phyloP scores from a whole-genome alignment of 805 yeast genomes.

The Starmerella sirachaensis region DNA sequence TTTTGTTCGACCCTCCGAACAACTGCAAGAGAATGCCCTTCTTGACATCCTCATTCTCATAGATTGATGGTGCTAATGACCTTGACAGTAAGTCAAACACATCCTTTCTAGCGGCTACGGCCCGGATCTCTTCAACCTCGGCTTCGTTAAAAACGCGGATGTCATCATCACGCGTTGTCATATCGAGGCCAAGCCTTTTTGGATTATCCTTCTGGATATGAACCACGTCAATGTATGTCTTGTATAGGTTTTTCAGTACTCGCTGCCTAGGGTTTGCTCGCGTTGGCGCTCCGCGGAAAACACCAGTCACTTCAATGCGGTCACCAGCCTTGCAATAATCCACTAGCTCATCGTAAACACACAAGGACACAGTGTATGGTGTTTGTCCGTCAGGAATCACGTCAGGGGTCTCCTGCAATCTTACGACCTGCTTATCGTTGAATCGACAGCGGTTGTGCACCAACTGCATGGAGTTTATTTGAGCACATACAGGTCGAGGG shows the following conservation, averaged over 20 bases:
- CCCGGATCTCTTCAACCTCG: constrained; percentile 54
- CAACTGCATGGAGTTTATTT: constrained; percentile 74
- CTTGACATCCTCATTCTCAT: constrained; percentile 91
- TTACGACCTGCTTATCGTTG: constrained; percentile 90
- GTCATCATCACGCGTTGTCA: constrained; percentile 49
- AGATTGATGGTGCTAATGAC: constrained; percentile 93
- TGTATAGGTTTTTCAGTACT: constrained; percentile 69
- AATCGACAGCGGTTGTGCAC: constrained; percentile 86
- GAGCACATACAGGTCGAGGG: constrained; percentile 78
- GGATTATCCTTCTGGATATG: constrained; percentile 80
- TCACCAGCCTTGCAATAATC: constrained; percentile 96
- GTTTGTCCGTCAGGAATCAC: constrained; percentile 97
- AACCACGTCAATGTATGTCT: constrained; percentile 88
- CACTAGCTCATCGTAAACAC: constrained; percentile 92
- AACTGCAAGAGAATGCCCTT: constrained; percentile 86
- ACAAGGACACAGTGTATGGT: constrained; percentile 86
- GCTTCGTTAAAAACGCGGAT: constrained; percentile 53
- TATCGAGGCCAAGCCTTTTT: constrained; percentile 69
- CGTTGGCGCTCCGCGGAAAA: constrained; percentile 85
- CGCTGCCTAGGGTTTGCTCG: constrained; percentile 77
- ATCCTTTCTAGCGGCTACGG: constrained; percentile 56
- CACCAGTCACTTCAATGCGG: constrained; percentile 87
- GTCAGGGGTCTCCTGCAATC: constrained; percentile 92
- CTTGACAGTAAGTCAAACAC: constrained; percentile 76
- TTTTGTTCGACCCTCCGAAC: constrained; percentile 91